Base-by-base conservation (phyloP, 768 basidiomycete genomes). In the Pleurotus citrinopileatus region DNA sequence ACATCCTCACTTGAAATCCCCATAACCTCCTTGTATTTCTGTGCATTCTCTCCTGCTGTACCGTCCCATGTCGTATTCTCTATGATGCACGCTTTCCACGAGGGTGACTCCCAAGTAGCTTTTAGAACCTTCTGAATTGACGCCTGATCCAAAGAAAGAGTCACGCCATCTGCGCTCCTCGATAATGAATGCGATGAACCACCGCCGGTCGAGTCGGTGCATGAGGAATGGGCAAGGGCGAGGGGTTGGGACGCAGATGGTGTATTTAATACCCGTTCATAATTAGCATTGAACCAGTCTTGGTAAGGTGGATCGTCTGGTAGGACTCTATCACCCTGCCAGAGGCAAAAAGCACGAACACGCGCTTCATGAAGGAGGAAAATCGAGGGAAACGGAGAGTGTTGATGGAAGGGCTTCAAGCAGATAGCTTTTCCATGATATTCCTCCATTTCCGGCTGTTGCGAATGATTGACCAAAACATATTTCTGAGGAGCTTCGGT, bases 21-120 rank as follows among this genome's bases (percentile, higher is more conserved):
- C 29, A 32, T 32, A 6, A 32, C 13, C 7, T 32, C 29, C 29
- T 32, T 6, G 26, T 55, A 52, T 55, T 55, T 54, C 53, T 37
- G 44, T 13, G 42, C 57, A 38, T 58, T 58, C 57, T 59, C 58
- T 57, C 57, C 58, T 22, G 58, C 58, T 36, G 58, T 59, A 52
- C 57, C 58, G 47, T 59, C 56, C 58, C 58, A 59, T 42, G 58
- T 57, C 56, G 53, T 53, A 17, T 57, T 57, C 50, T 59, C 57
- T 29, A 59, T 56, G 34, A 45, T 58, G 42, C 45, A 55, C 42
- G 57, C 47, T 55, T 58, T 58, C 57, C 57, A 58, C 48, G 55
- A 56, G 37, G 55, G 55, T 36, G 55, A 46, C 57, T 56, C 55
- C 29, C 29, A 32, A 32, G 29, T 32, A 13, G 29, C 29, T 13